Conservation (phyloP, 164 flowering plant genomes). For the Stephania yunnanensis region DNA sequence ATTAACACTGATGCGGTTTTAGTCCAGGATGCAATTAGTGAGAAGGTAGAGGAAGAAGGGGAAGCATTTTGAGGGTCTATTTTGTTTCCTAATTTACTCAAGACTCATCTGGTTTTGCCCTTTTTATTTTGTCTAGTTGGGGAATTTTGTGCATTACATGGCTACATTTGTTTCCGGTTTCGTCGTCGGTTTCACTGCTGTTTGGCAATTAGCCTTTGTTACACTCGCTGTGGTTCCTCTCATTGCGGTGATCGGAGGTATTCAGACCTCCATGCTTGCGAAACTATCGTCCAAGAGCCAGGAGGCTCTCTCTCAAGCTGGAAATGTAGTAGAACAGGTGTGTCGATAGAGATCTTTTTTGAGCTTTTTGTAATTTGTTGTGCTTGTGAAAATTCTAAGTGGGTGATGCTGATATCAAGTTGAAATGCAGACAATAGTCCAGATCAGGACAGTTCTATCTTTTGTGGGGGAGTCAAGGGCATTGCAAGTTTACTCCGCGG, state of each 20-base stretch:
- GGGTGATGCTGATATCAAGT: constrained; percentile 19
- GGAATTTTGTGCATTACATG: constrained; percentile 92
- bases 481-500: constrained; percentile 62
- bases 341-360: not conserved
- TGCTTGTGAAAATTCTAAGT: not conserved
- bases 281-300: constrained; percentile 83
- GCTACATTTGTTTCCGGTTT: constrained; percentile 94
- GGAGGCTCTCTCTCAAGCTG: constrained; percentile 80
- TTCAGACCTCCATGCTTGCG: constrained; percentile 65
- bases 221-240: constrained; percentile 92
- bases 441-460: constrained; percentile 80
- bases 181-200: constrained; percentile 93
- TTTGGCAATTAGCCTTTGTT: constrained; percentile 89
- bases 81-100: not conserved
- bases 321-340: constrained; percentile 91
- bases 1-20: constrained; percentile 87
- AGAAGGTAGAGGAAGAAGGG: constrained; percentile 52
- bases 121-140: constrained; percentile 47
- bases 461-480: constrained; percentile 92
- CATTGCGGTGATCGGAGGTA: constrained; percentile 87
- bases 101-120: constrained; percentile 5
- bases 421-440: constrained; percentile 70
- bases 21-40: constrained; percentile 98
- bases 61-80: not conserved
- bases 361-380: not conserved